Percentiles rank a stretch among this genome's conserved stretches.
phyloP scores from a whole-genome alignment of 2,329 filamentous ascomycete species.

The Paramyrothecium sp. region DNA sequence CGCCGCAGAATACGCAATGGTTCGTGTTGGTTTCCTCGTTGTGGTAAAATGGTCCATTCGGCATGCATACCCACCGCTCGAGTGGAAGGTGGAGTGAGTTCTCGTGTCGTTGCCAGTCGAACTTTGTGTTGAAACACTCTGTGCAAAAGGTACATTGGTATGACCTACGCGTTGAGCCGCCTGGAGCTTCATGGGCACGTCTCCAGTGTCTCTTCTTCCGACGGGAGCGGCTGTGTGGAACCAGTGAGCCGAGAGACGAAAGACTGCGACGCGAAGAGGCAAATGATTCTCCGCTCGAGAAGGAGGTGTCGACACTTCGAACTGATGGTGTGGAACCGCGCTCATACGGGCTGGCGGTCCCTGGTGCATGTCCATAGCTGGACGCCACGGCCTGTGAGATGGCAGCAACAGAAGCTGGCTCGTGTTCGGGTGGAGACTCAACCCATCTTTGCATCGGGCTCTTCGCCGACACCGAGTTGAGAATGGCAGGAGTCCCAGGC shows the following conservation, averaged over 20 bases:
- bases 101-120: conserved; percentile 49
- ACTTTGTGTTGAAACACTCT: conserved; percentile 41
- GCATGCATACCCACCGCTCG: conserved; percentile 42
- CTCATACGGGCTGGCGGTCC: conserved; percentile 24
- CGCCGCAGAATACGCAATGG: conserved; percentile 36
- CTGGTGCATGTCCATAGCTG: conserved; percentile 9
- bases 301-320: conserved; percentile 11
- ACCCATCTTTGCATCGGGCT: conserved; percentile 29
- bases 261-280: conserved; percentile 8
- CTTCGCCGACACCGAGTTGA: conserved; percentile 14
- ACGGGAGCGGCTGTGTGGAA: conserved; percentile 4
- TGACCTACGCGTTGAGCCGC: conserved; percentile 12
- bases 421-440: conserved; percentile 29
- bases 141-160: conserved; percentile 46
- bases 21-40: conserved; percentile 25
- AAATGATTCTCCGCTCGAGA: conserved; percentile 15
- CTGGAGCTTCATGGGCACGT: conserved; percentile 12
- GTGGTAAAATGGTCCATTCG: conserved; percentile 30
- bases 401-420: conserved; percentile 25
- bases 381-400: conserved; percentile 26
- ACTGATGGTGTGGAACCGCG: conserved; percentile 15
- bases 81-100: conserved; percentile 43
- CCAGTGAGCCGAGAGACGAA: conserved; percentile 1
- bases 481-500: conserved; percentile 31
- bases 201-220: conserved; percentile 14